Base-by-base conservation (phyloP, 805 yeast species). In the Maudiozyma saulgeensis region DNA sequence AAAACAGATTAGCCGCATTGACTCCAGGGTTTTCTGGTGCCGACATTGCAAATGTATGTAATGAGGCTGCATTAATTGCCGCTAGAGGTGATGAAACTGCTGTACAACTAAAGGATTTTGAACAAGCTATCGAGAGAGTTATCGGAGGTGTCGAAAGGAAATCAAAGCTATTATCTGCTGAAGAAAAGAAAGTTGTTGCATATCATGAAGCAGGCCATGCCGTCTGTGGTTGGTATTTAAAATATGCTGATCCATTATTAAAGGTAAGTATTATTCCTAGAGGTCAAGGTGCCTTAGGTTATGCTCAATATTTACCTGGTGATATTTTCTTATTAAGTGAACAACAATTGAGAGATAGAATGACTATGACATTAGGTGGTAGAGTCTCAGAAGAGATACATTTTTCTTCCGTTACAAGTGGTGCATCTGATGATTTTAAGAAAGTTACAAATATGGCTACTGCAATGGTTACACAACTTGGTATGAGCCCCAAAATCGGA, bases 191-290 rank as follows among this genome's bases (percentile, higher is more conserved):
- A 53, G 81, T 88, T 26, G 96, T 95, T 50, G 99, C 99, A 0
- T 93, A 85, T 61, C 99, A 95, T 65, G 99, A 93, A 68, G 99
- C 99, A 3, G 99, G 99, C 4, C 99, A 95, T 69, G 99, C 99
- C 11, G 80, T 93, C 52, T 90, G 98, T 68, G 99, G 99, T 12
- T 93, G 99, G 99, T 89, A 74, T 62, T 76, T 93, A 61, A 79
- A 86, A 66, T 77, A 78, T 67, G 96, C 98, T 2, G 96, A 91
- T 64, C 99, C 99, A 7, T 72, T 95, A 50, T 74, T 93, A 52
- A 93, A 93, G 72, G 99, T 93, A 18, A 87, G 97, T 15, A 93
- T 95, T 59, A 87, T 93, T 53, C 99, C 99, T 40, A 79, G 98
- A 60, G 98, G 98, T 15, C 93, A 85, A 68, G 96, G 96, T 55